A percentile compares a stretch with the other conserved stretches of the same genome.
Conservation (phyloP, 306 rosid genomes). For the Cicer judaicum region DNA sequence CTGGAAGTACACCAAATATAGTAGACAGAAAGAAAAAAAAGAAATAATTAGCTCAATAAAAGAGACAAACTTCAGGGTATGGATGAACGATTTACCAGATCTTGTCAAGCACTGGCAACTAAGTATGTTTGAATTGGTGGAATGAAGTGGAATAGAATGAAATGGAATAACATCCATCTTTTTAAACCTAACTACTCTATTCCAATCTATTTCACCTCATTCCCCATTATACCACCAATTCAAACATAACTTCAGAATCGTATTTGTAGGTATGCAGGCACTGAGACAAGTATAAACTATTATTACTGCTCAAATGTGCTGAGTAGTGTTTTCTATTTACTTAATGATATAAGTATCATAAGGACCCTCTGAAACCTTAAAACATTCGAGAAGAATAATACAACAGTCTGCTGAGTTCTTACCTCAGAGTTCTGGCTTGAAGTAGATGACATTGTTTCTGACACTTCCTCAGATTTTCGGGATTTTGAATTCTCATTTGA, state of each 20-base stretch:
- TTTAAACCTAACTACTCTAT: too few species aligned
- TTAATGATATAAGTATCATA: slow-evolving; percentile 20
- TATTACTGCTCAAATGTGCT: slow-evolving; percentile 13
- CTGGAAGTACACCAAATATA: slow-evolving; percentile 41
- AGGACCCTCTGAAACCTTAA: not conserved
- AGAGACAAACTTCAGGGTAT: too few species aligned
- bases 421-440: slow-evolving; percentile 64
- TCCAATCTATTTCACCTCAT: too few species aligned
- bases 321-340: slow-evolving; percentile 32
- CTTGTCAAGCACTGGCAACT: slow-evolving; percentile 7
- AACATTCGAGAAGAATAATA: slow-evolving; percentile 1
- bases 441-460: slow-evolving; percentile 54
- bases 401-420: slow-evolving; percentile 17
- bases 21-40: not conserved
- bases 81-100: slow-evolving; percentile 13
- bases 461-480: slow-evolving; percentile 52
- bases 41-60: slow-evolving; percentile 25
- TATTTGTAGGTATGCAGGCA: not conserved
- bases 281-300: too few species aligned
- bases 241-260: not conserved
- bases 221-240: too few species aligned
- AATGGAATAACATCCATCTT: too few species aligned
- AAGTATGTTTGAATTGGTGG: too few species aligned
- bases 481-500: slow-evolving; percentile 84
- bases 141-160: too few species aligned